These are phyloP conservation scores for Wickerhamiella kazuoi DNA, from an alignment of 805 yeast species.

Conservation along the genomic window DNA sequence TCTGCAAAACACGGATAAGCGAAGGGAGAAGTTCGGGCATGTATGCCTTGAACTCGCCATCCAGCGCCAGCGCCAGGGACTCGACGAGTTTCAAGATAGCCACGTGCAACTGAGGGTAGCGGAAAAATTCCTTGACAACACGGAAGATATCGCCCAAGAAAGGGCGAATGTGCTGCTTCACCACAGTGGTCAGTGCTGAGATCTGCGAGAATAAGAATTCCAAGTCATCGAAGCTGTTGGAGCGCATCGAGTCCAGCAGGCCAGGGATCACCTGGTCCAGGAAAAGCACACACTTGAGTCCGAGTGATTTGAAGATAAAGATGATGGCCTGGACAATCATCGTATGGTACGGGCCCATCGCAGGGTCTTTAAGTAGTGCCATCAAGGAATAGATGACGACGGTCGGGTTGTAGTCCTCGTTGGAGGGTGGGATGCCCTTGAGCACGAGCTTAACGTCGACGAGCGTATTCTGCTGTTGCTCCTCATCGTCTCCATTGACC, in stretches of 20 bases:
- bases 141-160: slow-evolving; percentile 58
- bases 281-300: slow-evolving; percentile 78
- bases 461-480: slow-evolving; percentile 74
- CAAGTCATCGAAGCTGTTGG: slow-evolving; percentile 50
- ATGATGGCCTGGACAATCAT: slow-evolving; percentile 88
- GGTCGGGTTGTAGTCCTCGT: slow-evolving; percentile 85
- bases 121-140: slow-evolving; percentile 59
- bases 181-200: slow-evolving; percentile 60
- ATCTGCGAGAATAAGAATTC: slow-evolving; percentile 83
- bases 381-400: slow-evolving; percentile 77
- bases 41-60: slow-evolving; percentile 78
- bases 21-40: slow-evolving; percentile 63
- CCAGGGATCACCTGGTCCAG: slow-evolving; percentile 79
- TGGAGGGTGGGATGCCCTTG: slow-evolving; percentile 85
- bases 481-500: slow-evolving; percentile 26
- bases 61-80: slow-evolving; percentile 66
- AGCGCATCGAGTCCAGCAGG: slow-evolving; percentile 63
- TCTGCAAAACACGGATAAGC: slow-evolving; percentile 58
- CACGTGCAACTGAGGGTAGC: slow-evolving; percentile 44
- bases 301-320: slow-evolving; percentile 76
- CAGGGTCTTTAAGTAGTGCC: slow-evolving; percentile 69
- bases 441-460: slow-evolving; percentile 76
- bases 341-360: slow-evolving; percentile 72
- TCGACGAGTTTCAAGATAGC: slow-evolving; percentile 69
- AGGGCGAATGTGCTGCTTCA: slow-evolving; percentile 78